Percentiles rank a stretch among this genome's conserved stretches.
These are phyloP conservation scores for Lactarius quietus DNA, from an alignment of 768 basidiomycete species.

Conservation along the genomic window DNA sequence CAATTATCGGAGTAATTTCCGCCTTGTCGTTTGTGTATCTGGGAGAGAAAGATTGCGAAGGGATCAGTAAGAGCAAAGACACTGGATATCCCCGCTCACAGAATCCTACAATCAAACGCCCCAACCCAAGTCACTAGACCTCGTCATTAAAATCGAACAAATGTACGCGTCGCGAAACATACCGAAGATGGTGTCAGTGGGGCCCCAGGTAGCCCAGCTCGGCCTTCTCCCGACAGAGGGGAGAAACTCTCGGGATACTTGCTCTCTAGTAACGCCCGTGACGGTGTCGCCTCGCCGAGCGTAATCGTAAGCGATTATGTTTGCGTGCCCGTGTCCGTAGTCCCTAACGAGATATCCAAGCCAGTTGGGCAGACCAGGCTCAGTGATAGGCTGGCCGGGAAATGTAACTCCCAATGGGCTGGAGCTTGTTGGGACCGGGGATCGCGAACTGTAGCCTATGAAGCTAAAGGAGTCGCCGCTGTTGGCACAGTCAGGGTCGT, in stretches of 20 bases:
- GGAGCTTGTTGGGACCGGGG: constrained; percentile 18
- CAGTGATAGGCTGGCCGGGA: constrained; percentile 17
- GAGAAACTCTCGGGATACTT: constrained; percentile 22
- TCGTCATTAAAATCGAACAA: neutral
- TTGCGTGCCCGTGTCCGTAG: constrained; percentile 22
- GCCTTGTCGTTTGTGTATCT: constrained; percentile 11
- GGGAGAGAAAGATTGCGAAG: neutral
- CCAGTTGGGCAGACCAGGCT: constrained; percentile 24
- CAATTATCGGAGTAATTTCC: constrained; percentile 21
- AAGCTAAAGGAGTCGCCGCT: constrained; percentile 24
- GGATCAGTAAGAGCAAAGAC: constrained; percentile 32
- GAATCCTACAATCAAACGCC: constrained; percentile 48
- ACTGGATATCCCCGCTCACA: constrained; percentile 9
- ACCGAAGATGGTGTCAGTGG: constrained; percentile 47
- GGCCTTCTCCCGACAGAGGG: constrained; percentile 36
- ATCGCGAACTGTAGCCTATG: constrained; percentile 21
- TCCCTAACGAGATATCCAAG: constrained; percentile 22
- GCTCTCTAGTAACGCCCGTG: constrained; percentile 23
- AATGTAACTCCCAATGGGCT: constrained; percentile 22
- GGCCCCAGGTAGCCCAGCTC: constrained; percentile 41
- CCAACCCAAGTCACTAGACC: constrained; percentile 54
- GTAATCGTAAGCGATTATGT: constrained; percentile 26
- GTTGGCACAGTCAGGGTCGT: neutral
- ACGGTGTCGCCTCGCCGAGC: constrained; percentile 27
- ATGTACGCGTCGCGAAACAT: constrained; percentile 20